Evolutionary conservation across 768 basidiomycete genomes (phyloP), one percentile per base, ranked within the genome.

Genomic region (Hemileccinum impolitum): DNA sequence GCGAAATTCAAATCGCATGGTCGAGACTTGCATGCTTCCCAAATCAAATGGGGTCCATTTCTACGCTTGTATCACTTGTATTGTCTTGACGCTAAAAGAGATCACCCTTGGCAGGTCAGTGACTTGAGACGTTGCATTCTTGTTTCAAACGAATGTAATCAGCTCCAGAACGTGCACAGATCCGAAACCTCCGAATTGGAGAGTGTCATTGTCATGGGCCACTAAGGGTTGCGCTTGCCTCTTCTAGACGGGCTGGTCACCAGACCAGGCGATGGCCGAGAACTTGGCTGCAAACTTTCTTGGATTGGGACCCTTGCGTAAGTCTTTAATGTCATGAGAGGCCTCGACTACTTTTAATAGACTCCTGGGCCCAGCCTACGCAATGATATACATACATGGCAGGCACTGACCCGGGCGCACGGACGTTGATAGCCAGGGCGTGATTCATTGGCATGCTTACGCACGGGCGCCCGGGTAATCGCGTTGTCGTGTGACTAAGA

Each of bases 261-360:
- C n/a, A n/a, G n/a, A n/a, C n/a, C n/a, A n/a, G 34, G 14, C 14
- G 34, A 34, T 34, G 34, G 44, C 47, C 58, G 31, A 61, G 57
- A n/a, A 45, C 47, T 11, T 4, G 9, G 1, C 15, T 5, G 14
- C 45, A 59, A 55, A 58, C 45, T 58, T 45, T 39, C 38, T 38
- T 51, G 40, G 6, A 37, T 30, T 12, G 58, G 46, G 46, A 45
- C 55, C 49, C 49, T 39, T 47, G 36, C 50, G 45, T 46, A 38
- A 43, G 21, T 4, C n/a, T 30, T 3, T 34, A 8, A 34, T 30
- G 28, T 23, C 23, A 23, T 6, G 11, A 30, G 11, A 30, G 28
- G 4, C 4, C 28, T 9, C 9, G 4, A 30, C 8, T 30, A 30
- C 28, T 30, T 30, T 30, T 28, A 28, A 9, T 9, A 14, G 34